Evolutionary conservation across 164 flowering plant genomes (phyloP), one percentile per base, ranked within the genome.

Genomic region (Vitis riparia): DNA sequence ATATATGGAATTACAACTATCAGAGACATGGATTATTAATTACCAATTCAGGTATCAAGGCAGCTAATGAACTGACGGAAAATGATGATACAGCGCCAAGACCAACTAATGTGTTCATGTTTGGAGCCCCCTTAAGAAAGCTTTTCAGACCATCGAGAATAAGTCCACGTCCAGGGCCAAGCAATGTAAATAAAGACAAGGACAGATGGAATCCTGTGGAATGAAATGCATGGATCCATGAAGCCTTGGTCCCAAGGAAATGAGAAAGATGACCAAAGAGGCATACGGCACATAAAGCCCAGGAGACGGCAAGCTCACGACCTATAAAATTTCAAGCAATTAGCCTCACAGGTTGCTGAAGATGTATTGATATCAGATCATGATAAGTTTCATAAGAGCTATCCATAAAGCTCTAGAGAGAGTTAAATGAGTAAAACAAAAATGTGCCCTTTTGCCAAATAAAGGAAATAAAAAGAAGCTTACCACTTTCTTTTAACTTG

Each of bases 31-130:
- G 62, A 71, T 55, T 37, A 52, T 4, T 5, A 76, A 55, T 78
- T 85, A 93, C 98, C 93, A 93, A 84, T 78, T 85, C 88, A 53
- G 99, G 99, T 17, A 95, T 59, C 11, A 96, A 79, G 30, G 90
- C 89, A 72, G 99, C 98, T 29, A 93, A 62, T 23, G 98, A 85
- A 73, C 99, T 96, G 78, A 93, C 97, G 70, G 84, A 70, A 82
- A 96, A 96, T 11, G 99, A 96, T 67, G 99, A 90, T 68, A 96
- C 73, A 68, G 99, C 99, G 57, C 99, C 99, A 75, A 96, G 98
- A 79, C 99, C 95, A 82, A 96, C 98, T 86, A 96, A 84, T 51
- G 99, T 91, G 72, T 96, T 96, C 99, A 96, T 96, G 79, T 96
- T 96, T 63, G 99, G 99, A 70, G 85, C 79, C 67, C 98, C 97